Conservation (phyloP, 139 green algal species). For the Picochlorum sp. region DNA sequence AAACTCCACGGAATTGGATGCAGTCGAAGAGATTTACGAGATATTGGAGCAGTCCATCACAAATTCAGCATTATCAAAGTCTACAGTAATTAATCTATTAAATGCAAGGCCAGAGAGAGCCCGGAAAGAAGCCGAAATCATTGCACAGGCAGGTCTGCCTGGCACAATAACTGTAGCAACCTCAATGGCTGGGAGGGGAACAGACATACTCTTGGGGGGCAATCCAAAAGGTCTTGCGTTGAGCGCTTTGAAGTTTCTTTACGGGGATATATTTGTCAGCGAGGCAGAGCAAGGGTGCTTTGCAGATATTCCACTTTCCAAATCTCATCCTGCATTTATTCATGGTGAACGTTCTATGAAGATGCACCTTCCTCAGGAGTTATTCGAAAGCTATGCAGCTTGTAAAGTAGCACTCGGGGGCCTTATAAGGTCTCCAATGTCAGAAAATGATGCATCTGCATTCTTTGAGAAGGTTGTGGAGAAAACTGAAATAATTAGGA, state of each 20-base stretch:
- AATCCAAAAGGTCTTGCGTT: slow-evolving; percentile 49
- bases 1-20: not conserved
- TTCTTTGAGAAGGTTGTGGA: too few relatives aligned
- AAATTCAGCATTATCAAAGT: not conserved
- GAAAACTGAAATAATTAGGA: too few relatives aligned
- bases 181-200: slow-evolving; percentile 72
- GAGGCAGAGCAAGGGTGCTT: too few relatives aligned
- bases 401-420: too few relatives aligned
- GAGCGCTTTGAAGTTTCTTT: slow-evolving; percentile 1
- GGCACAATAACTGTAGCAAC: slow-evolving; percentile 71
- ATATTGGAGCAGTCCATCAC: not conserved
- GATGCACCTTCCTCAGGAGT: too few relatives aligned
- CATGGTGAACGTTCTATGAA: too few relatives aligned
- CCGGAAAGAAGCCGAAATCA: slow-evolving; percentile 65
- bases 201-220: slow-evolving; percentile 75
- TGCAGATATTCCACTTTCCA: too few relatives aligned
- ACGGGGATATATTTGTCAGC: too few relatives aligned
- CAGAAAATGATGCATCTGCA: too few relatives aligned
- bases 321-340: too few relatives aligned
- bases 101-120: slow-evolving; percentile 65
- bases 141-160: slow-evolving; percentile 57
- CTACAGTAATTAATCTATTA: slow-evolving; percentile 20
- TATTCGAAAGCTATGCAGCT: too few relatives aligned
- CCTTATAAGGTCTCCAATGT: too few relatives aligned
- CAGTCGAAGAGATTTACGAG: not conserved